phyloP scores from a whole-genome alignment of 192 early-diverging fungal species.

The Helicostylum pulchrum region DNA sequence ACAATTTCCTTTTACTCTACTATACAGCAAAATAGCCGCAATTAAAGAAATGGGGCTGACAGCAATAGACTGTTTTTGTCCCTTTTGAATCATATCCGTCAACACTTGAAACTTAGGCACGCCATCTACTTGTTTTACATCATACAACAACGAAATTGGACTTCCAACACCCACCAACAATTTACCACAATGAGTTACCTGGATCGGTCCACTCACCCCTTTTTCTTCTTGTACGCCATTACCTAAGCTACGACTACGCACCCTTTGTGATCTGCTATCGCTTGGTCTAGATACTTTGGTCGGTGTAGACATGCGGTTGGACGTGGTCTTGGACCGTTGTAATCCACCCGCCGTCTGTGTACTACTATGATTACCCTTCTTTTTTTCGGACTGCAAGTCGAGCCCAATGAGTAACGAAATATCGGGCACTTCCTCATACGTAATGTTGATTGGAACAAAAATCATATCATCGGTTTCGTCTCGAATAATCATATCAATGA shows the following conservation, averaged over 20 bases:
- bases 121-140: background rate
- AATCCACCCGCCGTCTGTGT: background rate
- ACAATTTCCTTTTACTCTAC: constrained; percentile 10
- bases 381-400: constrained; percentile 10
- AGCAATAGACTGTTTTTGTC: background rate
- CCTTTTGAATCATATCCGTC: background rate
- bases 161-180: background rate
- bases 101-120: background rate
- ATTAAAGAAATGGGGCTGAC: constrained; percentile 16
- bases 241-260: constrained; percentile 10
- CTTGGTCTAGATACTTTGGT: constrained; percentile 12
- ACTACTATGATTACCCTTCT: no score
- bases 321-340: background rate
- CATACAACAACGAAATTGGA: background rate
- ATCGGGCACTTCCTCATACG: constrained; percentile 19
- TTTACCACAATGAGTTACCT: constrained; percentile 10
- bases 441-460: constrained; percentile 19
- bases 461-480: constrained; percentile 7
- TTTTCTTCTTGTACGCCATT: constrained; percentile 4
- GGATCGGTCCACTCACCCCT: background rate
- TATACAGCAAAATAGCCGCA: constrained; percentile 14
- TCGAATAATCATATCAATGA: constrained; percentile 10
- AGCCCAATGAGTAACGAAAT: constrained; percentile 1
- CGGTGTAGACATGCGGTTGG: constrained; percentile 3
- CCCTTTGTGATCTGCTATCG: constrained; percentile 10